phyloP scores from a whole-genome alignment of 805 yeast species.

The Saturnispora besseyi region DNA sequence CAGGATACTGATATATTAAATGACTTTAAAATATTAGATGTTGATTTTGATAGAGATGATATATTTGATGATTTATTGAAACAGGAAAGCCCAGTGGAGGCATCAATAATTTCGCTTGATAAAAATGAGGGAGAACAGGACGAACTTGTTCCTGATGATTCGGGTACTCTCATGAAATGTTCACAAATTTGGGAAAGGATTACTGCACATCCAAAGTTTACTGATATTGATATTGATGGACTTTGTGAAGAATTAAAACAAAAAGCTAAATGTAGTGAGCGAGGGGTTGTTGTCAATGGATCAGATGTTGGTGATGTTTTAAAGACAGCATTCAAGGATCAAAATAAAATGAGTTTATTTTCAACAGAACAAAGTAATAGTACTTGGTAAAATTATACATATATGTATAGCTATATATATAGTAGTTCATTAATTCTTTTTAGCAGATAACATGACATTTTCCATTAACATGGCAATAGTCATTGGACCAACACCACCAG shows the following conservation, averaged over 20 bases:
- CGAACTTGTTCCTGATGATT: slow-evolving; percentile 56
- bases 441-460: slow-evolving; percentile 62
- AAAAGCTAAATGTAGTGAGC: slow-evolving; percentile 92
- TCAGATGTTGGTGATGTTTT: slow-evolving; percentile 60
- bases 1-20: slow-evolving; percentile 8
- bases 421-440: background rate
- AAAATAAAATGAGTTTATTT: background rate
- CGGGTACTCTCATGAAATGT: slow-evolving; percentile 56
- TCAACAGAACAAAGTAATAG: background rate
- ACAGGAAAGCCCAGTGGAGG: background rate
- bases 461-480: slow-evolving; percentile 75
- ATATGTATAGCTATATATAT: background rate
- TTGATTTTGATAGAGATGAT: slow-evolving; percentile 10
- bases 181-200: slow-evolving; percentile 96
- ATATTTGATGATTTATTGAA: slow-evolving; percentile 10
- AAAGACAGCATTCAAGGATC: slow-evolving; percentile 7
- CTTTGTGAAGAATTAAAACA: slow-evolving; percentile 80
- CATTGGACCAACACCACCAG: slow-evolving; percentile 93
- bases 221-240: slow-evolving; percentile 91
- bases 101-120: background rate
- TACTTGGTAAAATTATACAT: background rate
- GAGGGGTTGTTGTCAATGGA: slow-evolving; percentile 81
- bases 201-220: slow-evolving; percentile 86
- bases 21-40: slow-evolving; percentile 3
- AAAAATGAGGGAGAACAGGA: slow-evolving; percentile 10